Conservation (phyloP, 2,329 filamentous ascomycete genomes). For the Trichoderma sp. region DNA sequence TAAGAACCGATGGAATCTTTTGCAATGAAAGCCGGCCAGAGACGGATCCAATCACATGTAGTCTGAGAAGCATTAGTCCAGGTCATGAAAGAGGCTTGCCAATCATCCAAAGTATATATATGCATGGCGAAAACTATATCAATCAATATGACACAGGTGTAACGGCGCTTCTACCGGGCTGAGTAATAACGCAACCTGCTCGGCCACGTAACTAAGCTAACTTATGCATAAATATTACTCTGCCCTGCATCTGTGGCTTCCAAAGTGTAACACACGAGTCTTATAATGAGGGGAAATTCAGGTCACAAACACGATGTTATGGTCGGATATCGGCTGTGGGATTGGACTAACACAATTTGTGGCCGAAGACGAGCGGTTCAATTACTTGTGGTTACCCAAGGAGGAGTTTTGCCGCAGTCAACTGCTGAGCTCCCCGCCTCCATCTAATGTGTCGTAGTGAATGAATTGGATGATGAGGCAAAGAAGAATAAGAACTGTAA, state of each 20-base stretch:
- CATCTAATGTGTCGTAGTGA: not conserved
- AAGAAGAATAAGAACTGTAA: not conserved
- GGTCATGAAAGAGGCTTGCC: not conserved
- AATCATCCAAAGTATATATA: not conserved
- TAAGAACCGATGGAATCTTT: too few species aligned
- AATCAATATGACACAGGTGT: not conserved
- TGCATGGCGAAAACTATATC: not conserved
- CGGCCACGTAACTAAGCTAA: not conserved
- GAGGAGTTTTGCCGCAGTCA: not conserved
- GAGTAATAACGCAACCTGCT: not conserved
- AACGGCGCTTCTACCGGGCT: not conserved
- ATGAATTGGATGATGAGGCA: not conserved
- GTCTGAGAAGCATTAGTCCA: not conserved
- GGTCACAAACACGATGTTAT: not conserved
- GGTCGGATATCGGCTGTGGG: not conserved
- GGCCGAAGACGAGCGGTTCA: not conserved
- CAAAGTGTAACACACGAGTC: not conserved
- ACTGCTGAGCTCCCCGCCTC: not conserved
- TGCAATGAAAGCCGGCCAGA: not conserved
- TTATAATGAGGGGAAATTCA: not conserved
- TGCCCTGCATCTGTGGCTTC: not conserved
- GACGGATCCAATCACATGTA: not conserved
- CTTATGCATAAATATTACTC: not conserved
- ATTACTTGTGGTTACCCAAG: not conserved
- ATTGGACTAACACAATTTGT: not conserved